A percentile compares a stretch with the other conserved stretches of the same genome.
Evolutionary conservation across 2,329 filamentous ascomycete species (phyloP).

Genomic region (Ambrosiella beaveri): DNA sequence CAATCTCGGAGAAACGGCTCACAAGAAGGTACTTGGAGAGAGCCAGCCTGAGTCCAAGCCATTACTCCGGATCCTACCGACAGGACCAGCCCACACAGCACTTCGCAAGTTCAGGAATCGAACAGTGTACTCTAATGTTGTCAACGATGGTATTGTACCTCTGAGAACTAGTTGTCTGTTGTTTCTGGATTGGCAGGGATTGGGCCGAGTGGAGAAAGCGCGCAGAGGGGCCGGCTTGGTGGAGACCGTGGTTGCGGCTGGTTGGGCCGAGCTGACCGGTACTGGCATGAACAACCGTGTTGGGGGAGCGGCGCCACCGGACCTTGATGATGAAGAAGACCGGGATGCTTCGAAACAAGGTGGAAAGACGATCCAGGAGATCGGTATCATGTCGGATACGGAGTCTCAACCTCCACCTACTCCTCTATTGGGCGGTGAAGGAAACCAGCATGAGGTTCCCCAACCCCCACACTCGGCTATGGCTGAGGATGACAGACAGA

Average conservation of each 20-base stretch:
- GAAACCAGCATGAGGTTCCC: slow-evolving; percentile 43
- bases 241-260: slow-evolving; percentile 82
- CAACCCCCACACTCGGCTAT: slow-evolving; percentile 50
- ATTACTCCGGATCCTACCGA: slow-evolving; percentile 71
- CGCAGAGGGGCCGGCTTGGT: slow-evolving; percentile 80
- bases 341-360: background rate
- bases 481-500: slow-evolving; percentile 47
- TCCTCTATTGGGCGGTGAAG: slow-evolving; percentile 16
- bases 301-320: slow-evolving; percentile 27
- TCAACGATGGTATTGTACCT: slow-evolving; percentile 94
- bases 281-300: slow-evolving; percentile 37
- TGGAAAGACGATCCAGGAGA: background rate
- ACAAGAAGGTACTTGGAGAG: slow-evolving; percentile 40
- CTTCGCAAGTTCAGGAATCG: slow-evolving; percentile 77
- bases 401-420: slow-evolving; percentile 19
- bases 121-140: slow-evolving; percentile 90
- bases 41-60: slow-evolving; percentile 71
- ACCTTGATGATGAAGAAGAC: slow-evolving; percentile 18
- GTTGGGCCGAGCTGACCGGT: slow-evolving; percentile 80
- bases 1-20: slow-evolving; percentile 53
- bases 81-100: slow-evolving; percentile 75
- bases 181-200: slow-evolving; percentile 89
- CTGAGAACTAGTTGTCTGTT: slow-evolving; percentile 88
- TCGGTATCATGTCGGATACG: background rate
- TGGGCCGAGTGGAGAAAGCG: slow-evolving; percentile 87